Conservation (phyloP, 805 yeast species). For the Kurtzmaniella cleridarum region DNA sequence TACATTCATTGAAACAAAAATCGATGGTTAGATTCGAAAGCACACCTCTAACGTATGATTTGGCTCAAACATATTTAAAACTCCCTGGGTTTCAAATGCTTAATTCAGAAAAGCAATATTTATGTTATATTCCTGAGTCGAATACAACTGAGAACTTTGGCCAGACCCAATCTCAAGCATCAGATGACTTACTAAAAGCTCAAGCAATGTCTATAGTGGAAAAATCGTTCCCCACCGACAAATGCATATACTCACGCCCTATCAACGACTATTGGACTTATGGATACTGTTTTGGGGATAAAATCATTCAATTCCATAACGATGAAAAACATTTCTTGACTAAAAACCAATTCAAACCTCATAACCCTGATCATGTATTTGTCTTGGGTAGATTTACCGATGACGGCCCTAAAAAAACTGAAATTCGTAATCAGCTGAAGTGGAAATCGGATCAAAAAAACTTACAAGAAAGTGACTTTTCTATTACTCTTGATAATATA, state of each 20-base stretch:
- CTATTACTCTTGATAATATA: conserved; percentile 24
- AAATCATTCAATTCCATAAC: conserved; percentile 46
- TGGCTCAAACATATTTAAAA: too few species aligned
- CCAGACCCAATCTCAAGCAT: background rate
- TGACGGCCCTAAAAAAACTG: conserved; percentile 8
- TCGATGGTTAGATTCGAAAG: too few species aligned
- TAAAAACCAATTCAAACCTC: conserved; percentile 25
- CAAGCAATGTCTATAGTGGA: conserved; percentile 13
- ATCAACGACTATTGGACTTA: conserved; percentile 48
- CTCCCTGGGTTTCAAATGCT: too few species aligned
- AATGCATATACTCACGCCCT: conserved; percentile 20
- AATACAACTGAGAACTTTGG: background rate
- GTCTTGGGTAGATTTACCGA: conserved; percentile 33
- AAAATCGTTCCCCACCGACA: conserved; percentile 13
- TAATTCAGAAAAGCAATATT: conserved; percentile 8
- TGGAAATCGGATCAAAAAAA: conserved; percentile 11
- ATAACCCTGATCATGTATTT: conserved; percentile 26
- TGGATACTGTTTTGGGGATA: conserved; percentile 44
- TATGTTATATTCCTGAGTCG: conserved; percentile 17
- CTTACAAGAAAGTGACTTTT: conserved; percentile 19
- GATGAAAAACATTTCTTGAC: conserved; percentile 15
- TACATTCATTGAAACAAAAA: too few species aligned
- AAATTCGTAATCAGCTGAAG: conserved; percentile 17
- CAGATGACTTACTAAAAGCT: conserved; percentile 10
- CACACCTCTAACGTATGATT: too few species aligned